These are phyloP conservation scores for Tolypocladium amazonense DNA, from an alignment of 2,329 filamentous ascomycete genomes.

Conservation along the genomic window DNA sequence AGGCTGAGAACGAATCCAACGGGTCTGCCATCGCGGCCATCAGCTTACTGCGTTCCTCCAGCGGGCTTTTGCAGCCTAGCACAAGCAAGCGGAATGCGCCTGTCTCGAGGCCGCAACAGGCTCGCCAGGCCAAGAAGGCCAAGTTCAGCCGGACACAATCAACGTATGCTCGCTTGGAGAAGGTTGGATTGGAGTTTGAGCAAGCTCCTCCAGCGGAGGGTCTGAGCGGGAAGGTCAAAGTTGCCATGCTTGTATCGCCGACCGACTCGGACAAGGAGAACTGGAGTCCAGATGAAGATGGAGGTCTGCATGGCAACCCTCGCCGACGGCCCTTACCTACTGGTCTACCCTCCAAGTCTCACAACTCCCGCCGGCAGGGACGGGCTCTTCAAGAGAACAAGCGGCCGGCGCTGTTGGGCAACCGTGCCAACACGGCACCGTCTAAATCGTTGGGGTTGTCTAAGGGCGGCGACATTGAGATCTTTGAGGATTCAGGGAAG, in stretches of 20 bases:
- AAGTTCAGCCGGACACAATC: slow-evolving; percentile 52
- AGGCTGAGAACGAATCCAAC: slow-evolving; percentile 68
- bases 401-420: slow-evolving; percentile 19
- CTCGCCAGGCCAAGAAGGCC: slow-evolving; percentile 44
- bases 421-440: slow-evolving; percentile 31
- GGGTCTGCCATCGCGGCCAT: slow-evolving; percentile 76
- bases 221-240: slow-evolving; percentile 23
- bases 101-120: slow-evolving; percentile 17
- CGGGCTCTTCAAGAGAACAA: slow-evolving; percentile 30
- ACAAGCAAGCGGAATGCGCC: slow-evolving; percentile 54
- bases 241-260: slow-evolving; percentile 26
- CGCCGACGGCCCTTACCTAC: slow-evolving; percentile 26
- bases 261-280: slow-evolving; percentile 92
- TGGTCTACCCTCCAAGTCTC: slow-evolving; percentile 11
- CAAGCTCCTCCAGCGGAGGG: slow-evolving; percentile 12
- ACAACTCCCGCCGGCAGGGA: slow-evolving; percentile 29
- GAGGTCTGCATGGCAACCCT: slow-evolving; percentile 20
- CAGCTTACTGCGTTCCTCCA: slow-evolving; percentile 65
- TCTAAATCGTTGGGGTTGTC: slow-evolving; percentile 18
- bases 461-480: slow-evolving; percentile 27
- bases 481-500: slow-evolving; percentile 39
- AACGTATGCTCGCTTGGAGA: slow-evolving; percentile 52
- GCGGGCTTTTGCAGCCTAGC: slow-evolving; percentile 41
- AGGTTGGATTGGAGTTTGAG: slow-evolving; percentile 13
- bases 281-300: slow-evolving; percentile 51